Evolutionary conservation across 2,329 filamentous ascomycete genomes (phyloP), one percentile per base, ranked within the genome.

Genomic region (Fusarium guadeloupense): DNA sequence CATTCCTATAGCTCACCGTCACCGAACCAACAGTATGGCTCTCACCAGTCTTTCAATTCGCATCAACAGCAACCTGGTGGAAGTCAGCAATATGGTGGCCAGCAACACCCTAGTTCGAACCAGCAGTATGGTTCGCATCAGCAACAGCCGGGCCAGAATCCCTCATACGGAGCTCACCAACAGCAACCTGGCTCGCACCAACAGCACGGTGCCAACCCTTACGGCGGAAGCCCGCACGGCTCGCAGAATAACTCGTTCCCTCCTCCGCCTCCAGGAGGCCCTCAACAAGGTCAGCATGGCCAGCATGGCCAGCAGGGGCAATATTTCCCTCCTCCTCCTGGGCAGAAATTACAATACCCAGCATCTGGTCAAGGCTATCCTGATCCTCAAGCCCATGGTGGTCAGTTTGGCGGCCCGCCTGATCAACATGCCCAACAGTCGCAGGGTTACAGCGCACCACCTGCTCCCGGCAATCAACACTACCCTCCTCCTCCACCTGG

Each of bases 1-100:
- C 72, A 72, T n/a, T 62, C 67, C 39, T 71, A 68, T 48, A 68
- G 46, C 35, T 65, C 67, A 35, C 66, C 67, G 19, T 66, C 67
- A 10, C 67, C 70, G 42, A 74, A 41, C 43, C 43, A 37, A 31
- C 23, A 41, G 17, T 50, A 58, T 26, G 44, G 49, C 20, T 48
- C 55, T 38, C 54, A 53, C 23, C 56, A 60, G 25, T 31, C 31
- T 13, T 62, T 58, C 21, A 58, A 53, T 14, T 45, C 47, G 26
- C 60, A 58, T 26, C 68, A 74, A 21, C 68, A 71, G 13, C 68
- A 72, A 59, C 59, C 54, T 2, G 33, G 54, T 21, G 58, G 60
- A 44, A 47, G 51, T 19, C 39, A 52, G 10, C 52, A 61, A 21
- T 64, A 64, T 39, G 57, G 61, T 68, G 69, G 16, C 68, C 72